phyloP scores from a whole-genome alignment of 768 basidiomycete species.

The Suillus luteus region DNA sequence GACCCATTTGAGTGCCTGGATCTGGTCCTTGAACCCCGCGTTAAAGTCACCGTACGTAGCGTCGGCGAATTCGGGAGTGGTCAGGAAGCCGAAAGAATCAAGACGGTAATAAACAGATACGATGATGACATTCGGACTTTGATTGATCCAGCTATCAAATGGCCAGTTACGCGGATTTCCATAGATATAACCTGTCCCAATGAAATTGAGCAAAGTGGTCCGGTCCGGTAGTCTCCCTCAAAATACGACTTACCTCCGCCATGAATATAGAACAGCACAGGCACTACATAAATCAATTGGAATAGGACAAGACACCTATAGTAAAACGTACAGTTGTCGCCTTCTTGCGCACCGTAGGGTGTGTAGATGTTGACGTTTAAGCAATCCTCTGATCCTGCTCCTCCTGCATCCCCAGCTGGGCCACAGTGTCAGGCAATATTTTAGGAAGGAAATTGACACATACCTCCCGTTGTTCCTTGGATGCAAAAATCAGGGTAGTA shows the following conservation, averaged over 20 bases:
- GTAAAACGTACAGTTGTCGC: constrained; percentile 47
- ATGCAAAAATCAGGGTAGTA: constrained; percentile 60
- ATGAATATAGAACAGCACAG: constrained; percentile 45
- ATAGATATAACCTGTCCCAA: constrained; percentile 47
- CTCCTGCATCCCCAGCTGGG: constrained; percentile 57
- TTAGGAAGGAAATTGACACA: constrained; percentile 9
- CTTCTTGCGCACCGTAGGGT: constrained; percentile 47
- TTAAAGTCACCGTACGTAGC: constrained; percentile 49
- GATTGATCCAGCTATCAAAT: constrained; percentile 65
- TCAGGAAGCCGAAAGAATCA: constrained; percentile 63
- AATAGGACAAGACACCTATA: neutral
- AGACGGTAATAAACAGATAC: constrained; percentile 71
- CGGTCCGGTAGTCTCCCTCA: neutral
- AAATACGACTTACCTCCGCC: constrained; percentile 33
- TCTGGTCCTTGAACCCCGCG: constrained; percentile 58
- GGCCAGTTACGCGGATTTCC: constrained; percentile 70
- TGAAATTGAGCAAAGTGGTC: neutral
- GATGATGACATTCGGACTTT: constrained; percentile 61
- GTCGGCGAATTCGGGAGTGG: constrained; percentile 48
- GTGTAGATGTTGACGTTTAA: constrained; percentile 70
- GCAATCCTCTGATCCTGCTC: constrained; percentile 69
- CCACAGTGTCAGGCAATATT: neutral
- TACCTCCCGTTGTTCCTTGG: constrained; percentile 56
- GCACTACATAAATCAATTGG: constrained; percentile 28
- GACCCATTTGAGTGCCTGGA: constrained; percentile 42